Evolutionary conservation across 2,329 filamentous ascomycete genomes (phyloP), one percentile per base, ranked within the genome.

Genomic region (Ceratocystis colombiana): DNA sequence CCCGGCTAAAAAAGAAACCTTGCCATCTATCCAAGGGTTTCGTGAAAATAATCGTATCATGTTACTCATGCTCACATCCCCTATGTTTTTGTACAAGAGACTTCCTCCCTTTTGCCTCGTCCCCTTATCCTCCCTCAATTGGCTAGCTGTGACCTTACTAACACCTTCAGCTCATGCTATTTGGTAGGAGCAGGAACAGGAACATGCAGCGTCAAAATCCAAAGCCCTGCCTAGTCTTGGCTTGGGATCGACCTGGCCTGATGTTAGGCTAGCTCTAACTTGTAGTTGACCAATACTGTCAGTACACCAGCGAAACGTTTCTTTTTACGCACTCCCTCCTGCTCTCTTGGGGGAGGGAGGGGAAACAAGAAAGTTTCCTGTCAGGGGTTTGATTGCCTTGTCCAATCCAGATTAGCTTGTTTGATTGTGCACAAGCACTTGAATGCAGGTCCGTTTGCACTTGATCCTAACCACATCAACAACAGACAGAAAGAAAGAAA

Each of bases 211-310:
- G 25, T 37, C 28, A 37, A 37, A 59, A 30, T 30, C 53, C 2
- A 59, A 17, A 12, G 25, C 25, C 25, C 12, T 53, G 28, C 25
- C 25, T 30, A 17, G 22, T 25, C 22, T 17, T 33, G 17, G 53
- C 53, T 33, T 59, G 53, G 53, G 53, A 33, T 59, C 53, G 28
- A 59, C 28, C 53, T 59, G 28, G 28, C 28, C 53, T 57, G 25
- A 57, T 30, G 15, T 17, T 50, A 5, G 46, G 17, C 25, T 30
- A 15, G 53, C 46, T 30, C 53, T 12, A 50, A 25, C 46, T 25
- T 10, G 10, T 12, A 12, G 37, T 12, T 41, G 37, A 41, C 37
- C 37, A 41, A 48, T 48, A 50, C 46, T n/a, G 22, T 20, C 8
- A 25, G 15, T 20, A 50, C 46, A 50, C 46, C n/a, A 50, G 10